phyloP scores from a whole-genome alignment of 306 rosid species.

The Fragaria vesca region DNA sequence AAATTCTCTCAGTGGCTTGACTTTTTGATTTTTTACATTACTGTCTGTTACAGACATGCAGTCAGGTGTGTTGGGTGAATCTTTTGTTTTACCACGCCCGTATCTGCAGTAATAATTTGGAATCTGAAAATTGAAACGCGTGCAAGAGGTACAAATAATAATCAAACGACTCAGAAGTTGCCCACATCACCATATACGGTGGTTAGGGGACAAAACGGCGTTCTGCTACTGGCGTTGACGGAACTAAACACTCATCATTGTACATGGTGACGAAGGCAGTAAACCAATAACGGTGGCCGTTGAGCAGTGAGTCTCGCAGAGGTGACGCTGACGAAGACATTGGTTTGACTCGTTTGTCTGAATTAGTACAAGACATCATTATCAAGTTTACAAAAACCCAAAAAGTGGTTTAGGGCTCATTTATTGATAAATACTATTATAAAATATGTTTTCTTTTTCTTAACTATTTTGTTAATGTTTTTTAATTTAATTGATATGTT shows the following conservation, averaged over 20 bases:
- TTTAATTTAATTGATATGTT: no score
- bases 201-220: slow-evolving; percentile 55
- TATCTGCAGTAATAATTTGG: slow-evolving; percentile 51
- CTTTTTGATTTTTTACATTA: no score
- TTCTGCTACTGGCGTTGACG: slow-evolving; percentile 35
- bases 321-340: slow-evolving; percentile 2
- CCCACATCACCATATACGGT: slow-evolving; percentile 12
- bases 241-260: slow-evolving; percentile 30
- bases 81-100: slow-evolving; percentile 47
- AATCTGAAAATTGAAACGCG: slow-evolving; percentile 36
- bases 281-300: neutral
- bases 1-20: no score
- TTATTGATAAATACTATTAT: neutral
- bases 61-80: slow-evolving; percentile 2
- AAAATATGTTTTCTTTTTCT: no score
- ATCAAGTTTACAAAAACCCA: neutral
- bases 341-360: neutral
- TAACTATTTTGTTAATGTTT: no score
- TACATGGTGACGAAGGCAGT: neutral
- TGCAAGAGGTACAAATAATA: neutral
- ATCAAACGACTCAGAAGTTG: neutral
- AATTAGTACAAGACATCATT: neutral
- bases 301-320: neutral
- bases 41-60: no score
- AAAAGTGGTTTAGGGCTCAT: neutral